Evolutionary conservation across 1,284 basidiomycete genomes (phyloP).

Genomic region (Trametes polyzona): DNA sequence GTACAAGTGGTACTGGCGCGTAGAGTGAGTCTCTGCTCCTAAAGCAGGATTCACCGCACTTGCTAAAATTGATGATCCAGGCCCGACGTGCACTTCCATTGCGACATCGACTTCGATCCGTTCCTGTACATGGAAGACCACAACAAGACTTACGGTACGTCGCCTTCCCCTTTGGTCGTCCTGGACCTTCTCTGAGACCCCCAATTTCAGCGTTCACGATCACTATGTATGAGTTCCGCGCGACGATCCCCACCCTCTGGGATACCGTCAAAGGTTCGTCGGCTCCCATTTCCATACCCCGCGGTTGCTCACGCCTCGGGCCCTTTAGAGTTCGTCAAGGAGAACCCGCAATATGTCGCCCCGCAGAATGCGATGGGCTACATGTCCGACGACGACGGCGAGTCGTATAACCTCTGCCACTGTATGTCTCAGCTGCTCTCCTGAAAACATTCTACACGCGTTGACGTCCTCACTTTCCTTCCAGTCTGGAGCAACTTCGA

Average conservation of each 20-base stretch:
- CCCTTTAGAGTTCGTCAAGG: conserved; percentile 58
- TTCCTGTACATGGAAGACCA: conserved; percentile 79
- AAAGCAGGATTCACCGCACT: too few species aligned
- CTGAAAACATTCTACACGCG: neutral
- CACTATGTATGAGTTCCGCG: conserved; percentile 74
- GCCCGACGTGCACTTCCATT: conserved; percentile 75
- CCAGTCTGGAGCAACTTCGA: conserved; percentile 81
- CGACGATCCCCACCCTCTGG: conserved; percentile 81
- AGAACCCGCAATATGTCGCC: conserved; percentile 65
- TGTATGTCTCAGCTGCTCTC: conserved; percentile 43
- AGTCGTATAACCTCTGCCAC: conserved; percentile 76
- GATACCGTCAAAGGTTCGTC: conserved; percentile 50
- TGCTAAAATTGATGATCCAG: conserved; percentile 57
- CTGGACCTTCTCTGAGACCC: neutral
- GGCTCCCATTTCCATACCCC: neutral
- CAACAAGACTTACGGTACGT: conserved; percentile 66
- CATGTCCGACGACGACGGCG: conserved; percentile 66
- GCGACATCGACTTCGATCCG: conserved; percentile 74
- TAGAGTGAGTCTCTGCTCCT: conserved; percentile 36
- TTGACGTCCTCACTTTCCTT: neutral
- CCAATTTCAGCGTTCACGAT: conserved; percentile 68
- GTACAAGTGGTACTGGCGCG: conserved; percentile 39
- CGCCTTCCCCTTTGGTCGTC: neutral
- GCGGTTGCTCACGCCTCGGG: neutral
- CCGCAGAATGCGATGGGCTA: conserved; percentile 72